A percentile compares a stretch with the other conserved stretches of the same genome.
Evolutionary conservation across 352 stramenopile genomes (phyloP).

Genomic region (Globisporangium recalcitrans): DNA sequence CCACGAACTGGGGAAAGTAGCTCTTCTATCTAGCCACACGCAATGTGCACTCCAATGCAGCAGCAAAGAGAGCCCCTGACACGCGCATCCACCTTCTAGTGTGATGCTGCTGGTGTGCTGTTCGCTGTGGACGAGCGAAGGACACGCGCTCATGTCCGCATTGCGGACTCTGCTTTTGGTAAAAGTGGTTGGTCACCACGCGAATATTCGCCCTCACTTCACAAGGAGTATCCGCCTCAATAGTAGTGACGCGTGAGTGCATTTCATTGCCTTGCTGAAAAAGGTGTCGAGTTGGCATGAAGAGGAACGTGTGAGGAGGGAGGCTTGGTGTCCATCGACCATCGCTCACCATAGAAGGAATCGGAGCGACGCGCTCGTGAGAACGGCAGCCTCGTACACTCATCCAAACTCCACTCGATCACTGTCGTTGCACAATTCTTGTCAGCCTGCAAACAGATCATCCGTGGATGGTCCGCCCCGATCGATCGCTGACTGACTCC

Average conservation of each 20-base stretch:
- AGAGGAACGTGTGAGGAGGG: not conserved
- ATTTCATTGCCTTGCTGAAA: not conserved
- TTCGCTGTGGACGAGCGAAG: not conserved
- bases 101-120: not conserved
- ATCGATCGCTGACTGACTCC: too few relatives aligned
- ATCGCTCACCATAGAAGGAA: too few relatives aligned
- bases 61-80: too few relatives aligned
- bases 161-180: not conserved
- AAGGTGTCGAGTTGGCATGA: not conserved
- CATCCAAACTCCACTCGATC: not conserved
- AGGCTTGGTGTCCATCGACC: not conserved
- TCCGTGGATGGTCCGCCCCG: not conserved
- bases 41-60: too few relatives aligned
- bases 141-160: not conserved
- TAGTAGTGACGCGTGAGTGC: not conserved
- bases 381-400: not conserved
- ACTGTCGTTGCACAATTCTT: too few relatives aligned
- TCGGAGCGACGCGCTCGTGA: too few relatives aligned
- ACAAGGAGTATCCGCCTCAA: not conserved
- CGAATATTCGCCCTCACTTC: not conserved
- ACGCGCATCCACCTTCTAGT: too few relatives aligned
- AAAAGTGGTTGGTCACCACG: not conserved
- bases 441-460: not conserved
- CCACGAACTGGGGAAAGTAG: slow-evolving; percentile 18
- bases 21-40: too few relatives aligned